These are phyloP conservation scores for Anastatica hierochuntica DNA, from an alignment of 345 rosid species.

Conservation along the genomic window DNA sequence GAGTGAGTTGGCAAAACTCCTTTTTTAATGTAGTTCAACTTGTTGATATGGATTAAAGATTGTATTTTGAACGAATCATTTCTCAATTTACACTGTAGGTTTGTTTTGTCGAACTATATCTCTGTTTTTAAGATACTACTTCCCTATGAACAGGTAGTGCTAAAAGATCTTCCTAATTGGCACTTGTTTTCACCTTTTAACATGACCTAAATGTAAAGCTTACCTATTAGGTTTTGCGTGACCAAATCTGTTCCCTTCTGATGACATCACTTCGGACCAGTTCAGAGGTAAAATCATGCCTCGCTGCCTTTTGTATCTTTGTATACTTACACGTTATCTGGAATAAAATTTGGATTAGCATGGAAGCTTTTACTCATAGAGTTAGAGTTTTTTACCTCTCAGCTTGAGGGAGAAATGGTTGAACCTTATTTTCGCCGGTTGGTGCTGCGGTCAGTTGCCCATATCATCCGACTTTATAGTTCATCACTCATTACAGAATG, in stretches of 20 bases:
- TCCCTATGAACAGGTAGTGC: slow-evolving; percentile 75
- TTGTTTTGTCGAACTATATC: slow-evolving; percentile 76
- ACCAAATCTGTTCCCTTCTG: slow-evolving; percentile 93
- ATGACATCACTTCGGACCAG: slow-evolving; percentile 95
- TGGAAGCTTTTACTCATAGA: slow-evolving; percentile 4
- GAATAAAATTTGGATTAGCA: slow-evolving; percentile 8
- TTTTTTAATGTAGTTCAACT: slow-evolving; percentile 2
- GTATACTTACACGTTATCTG: slow-evolving; percentile 2
- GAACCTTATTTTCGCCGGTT: slow-evolving; percentile 95
- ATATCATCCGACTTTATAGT: slow-evolving; percentile 83
- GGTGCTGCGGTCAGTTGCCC: slow-evolving; percentile 95
- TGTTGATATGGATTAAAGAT: background rate
- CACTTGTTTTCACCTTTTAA: slow-evolving; percentile 3
- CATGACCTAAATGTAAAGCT: slow-evolving; percentile 19
- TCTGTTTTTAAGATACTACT: slow-evolving; percentile 63
- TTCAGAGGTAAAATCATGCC: slow-evolving; percentile 53
- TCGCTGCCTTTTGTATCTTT: slow-evolving; percentile 4
- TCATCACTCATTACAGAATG: slow-evolving; percentile 87
- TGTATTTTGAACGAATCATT: slow-evolving; percentile 5
- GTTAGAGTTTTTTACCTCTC: slow-evolving; percentile 23
- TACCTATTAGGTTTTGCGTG: slow-evolving; percentile 67
- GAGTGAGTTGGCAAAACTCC: slow-evolving; percentile 55
- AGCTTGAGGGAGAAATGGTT: slow-evolving; percentile 93
- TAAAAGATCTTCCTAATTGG: background rate
- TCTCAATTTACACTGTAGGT: slow-evolving; percentile 43